Conservation (phyloP, 306 rosid genomes). For the Malus orientalis region DNA sequence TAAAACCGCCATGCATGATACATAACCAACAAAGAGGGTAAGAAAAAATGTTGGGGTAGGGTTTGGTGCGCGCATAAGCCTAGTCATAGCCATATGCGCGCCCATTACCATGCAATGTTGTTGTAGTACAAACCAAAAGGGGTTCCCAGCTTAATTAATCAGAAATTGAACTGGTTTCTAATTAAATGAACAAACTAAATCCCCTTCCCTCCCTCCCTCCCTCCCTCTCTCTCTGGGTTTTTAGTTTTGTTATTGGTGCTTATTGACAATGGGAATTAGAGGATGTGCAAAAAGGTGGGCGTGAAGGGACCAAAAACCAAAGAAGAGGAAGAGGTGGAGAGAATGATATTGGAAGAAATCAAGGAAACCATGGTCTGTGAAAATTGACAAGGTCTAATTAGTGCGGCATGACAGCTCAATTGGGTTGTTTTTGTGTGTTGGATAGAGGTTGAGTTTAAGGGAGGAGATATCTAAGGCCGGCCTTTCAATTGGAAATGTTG, state of each 20-base stretch:
- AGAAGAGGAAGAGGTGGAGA: background rate
- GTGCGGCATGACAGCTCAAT: slow-evolving; percentile 5
- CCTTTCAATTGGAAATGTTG: slow-evolving; percentile 32
- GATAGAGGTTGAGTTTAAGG: slow-evolving; percentile 22
- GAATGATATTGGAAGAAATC: background rate
- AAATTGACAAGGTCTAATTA: slow-evolving; percentile 7
- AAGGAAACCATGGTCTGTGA: slow-evolving; percentile 8
- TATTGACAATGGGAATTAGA: background rate
- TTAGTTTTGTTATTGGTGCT: background rate
- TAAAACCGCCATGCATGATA: slow-evolving; percentile 13
- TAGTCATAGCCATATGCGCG: slow-evolving; percentile 64
- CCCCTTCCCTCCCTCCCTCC: background rate
- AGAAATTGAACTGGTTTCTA: background rate
- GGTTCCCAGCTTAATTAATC: background rate
- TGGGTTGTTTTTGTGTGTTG: slow-evolving; percentile 21
- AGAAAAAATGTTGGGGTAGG: background rate
- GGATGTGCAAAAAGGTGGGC: background rate
- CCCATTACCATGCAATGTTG: slow-evolving; percentile 40
- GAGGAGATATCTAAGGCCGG: slow-evolving; percentile 52
- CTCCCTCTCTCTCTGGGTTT: background rate
- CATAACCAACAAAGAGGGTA: background rate
- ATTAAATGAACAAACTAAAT: background rate
- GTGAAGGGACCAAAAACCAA: background rate
- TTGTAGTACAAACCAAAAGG: background rate
- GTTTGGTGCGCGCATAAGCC: slow-evolving; percentile 72